These are phyloP conservation scores for Cercospora berteroae DNA, from an alignment of 2,329 filamentous ascomycete genomes.

Conservation along the genomic window DNA sequence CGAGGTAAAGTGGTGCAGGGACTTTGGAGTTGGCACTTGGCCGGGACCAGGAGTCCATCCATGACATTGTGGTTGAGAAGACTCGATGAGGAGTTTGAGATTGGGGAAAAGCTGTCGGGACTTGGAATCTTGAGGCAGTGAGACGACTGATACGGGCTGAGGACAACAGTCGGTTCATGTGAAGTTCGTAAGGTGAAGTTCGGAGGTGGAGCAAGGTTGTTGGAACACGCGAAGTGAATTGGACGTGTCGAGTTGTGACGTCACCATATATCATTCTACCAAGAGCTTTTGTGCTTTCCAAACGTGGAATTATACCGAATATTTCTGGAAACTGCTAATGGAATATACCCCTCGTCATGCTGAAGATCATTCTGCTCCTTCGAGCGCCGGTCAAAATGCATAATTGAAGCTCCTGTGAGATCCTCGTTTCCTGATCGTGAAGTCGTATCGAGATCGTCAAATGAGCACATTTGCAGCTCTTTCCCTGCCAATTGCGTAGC, in stretches of 20 bases:
- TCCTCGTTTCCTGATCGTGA: background rate
- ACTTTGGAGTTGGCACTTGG: constrained; percentile 28
- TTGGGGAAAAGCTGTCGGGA: constrained; percentile 31
- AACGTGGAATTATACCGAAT: background rate
- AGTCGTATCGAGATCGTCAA: background rate
- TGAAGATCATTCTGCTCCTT: background rate
- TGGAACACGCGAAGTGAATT: background rate
- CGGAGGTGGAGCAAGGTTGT: background rate
- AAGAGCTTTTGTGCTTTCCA: background rate
- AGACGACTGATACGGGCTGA: background rate
- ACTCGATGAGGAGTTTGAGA: constrained; percentile 49
- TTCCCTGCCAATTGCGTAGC: too few species aligned
- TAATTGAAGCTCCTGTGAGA: too few species aligned
- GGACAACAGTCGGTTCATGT: background rate
- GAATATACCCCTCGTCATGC: background rate
- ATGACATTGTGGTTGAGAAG: constrained; percentile 50
- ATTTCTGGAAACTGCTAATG: background rate
- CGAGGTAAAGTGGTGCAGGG: constrained; percentile 48
- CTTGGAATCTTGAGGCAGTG: background rate
- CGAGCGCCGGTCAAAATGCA: background rate
- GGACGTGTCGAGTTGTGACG: background rate
- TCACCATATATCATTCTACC: background rate
- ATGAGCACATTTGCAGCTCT: background rate
- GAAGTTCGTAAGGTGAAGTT: background rate
- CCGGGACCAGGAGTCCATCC: constrained; percentile 48